Conservation (phyloP, 306 rosid genomes). For the Gleditsia sinensis region DNA sequence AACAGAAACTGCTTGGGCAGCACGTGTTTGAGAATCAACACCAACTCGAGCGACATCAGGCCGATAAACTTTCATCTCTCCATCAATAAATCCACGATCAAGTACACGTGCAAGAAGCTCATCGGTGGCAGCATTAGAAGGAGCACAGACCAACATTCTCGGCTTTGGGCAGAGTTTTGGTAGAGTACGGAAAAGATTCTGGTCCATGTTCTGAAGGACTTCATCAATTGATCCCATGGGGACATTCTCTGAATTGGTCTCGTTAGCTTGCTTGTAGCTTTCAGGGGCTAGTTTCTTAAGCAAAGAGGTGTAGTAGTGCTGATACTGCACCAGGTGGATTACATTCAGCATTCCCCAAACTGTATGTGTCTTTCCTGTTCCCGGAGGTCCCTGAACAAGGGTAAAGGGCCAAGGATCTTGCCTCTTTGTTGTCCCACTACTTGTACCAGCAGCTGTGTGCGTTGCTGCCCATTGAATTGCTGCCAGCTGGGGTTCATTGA, state of each 20-base stretch:
- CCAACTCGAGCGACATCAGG: constrained; percentile 99
- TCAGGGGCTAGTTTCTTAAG: constrained; percentile 97
- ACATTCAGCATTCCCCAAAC: constrained; percentile 99
- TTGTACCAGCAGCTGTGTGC: constrained; percentile 99
- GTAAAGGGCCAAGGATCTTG: constrained; percentile 99
- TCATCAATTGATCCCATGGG: constrained; percentile 88
- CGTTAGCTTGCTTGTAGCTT: constrained; percentile 93
- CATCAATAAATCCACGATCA: constrained; percentile 96
- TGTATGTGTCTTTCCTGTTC: constrained; percentile 99
- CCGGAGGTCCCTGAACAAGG: constrained; percentile 99
- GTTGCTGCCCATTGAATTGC: constrained; percentile 99
- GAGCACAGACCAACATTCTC: constrained; percentile 98
- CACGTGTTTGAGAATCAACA: constrained; percentile 98
- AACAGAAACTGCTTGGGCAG: constrained; percentile 99
- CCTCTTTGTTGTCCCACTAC: constrained; percentile 74
- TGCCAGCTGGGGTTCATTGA: constrained; percentile 91
- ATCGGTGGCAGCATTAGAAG: constrained; percentile 99
- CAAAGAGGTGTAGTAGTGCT: constrained; percentile 94
- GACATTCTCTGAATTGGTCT: constrained; percentile 68
- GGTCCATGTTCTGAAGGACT: constrained; percentile 98
- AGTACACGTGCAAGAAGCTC: constrained; percentile 99
- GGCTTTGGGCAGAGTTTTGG: constrained; percentile 97
- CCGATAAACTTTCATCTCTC: constrained; percentile 98
- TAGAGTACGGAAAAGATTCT: constrained; percentile 88
- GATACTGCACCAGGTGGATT: constrained; percentile 98